phyloP scores from a whole-genome alignment of 106 monocot genomes.

The Allium cepa region DNA sequence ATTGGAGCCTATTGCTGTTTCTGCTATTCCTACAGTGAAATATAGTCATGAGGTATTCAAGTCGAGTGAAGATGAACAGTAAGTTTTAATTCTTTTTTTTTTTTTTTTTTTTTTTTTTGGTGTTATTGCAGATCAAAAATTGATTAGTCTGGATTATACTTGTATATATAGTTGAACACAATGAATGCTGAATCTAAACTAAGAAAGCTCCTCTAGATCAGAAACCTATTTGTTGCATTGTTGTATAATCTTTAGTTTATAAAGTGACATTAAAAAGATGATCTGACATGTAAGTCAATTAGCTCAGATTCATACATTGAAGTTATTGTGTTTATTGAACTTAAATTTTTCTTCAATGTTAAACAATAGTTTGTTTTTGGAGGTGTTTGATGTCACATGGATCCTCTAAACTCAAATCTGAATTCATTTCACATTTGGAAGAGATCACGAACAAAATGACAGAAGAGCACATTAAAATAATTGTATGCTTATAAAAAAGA shows the following conservation, averaged over 20 bases:
- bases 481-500: too few relatives aligned
- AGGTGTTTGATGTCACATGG: too few relatives aligned
- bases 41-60: conserved; percentile 28
- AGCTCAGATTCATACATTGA: too few relatives aligned
- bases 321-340: too few relatives aligned
- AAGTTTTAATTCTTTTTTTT: conserved; percentile 10
- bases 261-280: neutral
- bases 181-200: neutral
- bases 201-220: neutral
- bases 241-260: neutral
- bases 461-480: too few relatives aligned
- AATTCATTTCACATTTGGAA: too few relatives aligned
- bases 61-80: conserved; percentile 58
- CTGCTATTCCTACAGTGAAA: conserved; percentile 50
- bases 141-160: neutral
- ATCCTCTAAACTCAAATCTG: too few relatives aligned
- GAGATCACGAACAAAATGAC: too few relatives aligned
- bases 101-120: neutral
- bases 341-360: too few relatives aligned
- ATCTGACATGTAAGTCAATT: too few relatives aligned
- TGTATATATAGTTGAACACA: neutral
- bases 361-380: too few relatives aligned
- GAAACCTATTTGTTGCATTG: neutral
- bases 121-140: neutral
- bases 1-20: conserved; percentile 46